A percentile compares a stretch with the other conserved stretches of the same genome.
Conservation (phyloP, 345 rosid species). For the Clarkia xantiana region DNA sequence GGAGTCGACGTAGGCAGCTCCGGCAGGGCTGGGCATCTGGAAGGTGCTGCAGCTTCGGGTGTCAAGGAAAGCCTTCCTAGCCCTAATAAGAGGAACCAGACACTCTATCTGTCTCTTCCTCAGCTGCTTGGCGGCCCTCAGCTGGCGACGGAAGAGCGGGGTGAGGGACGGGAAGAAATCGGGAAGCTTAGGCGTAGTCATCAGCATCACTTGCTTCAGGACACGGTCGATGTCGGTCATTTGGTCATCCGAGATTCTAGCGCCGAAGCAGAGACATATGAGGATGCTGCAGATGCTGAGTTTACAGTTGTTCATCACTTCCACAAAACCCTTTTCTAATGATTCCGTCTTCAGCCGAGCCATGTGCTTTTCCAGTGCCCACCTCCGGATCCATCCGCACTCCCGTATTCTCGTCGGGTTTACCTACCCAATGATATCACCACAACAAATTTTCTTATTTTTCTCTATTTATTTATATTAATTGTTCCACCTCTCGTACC, state of each 20-base stretch:
- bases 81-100: conserved; percentile 54
- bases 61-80: conserved; percentile 42
- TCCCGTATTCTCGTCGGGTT: conserved; percentile 60
- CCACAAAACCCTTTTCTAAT: conserved; percentile 39
- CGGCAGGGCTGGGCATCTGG: conserved; percentile 77
- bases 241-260: conserved; percentile 52
- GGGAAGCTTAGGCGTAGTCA: conserved; percentile 56
- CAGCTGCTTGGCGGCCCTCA: conserved; percentile 48
- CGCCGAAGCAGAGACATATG: conserved; percentile 82
- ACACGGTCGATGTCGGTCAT: conserved; percentile 52
- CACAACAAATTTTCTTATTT: too few species aligned
- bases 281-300: conserved; percentile 63
- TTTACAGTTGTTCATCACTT: conserved; percentile 65
- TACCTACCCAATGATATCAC: too few species aligned
- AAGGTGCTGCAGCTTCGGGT: conserved; percentile 4
- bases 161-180: conserved; percentile 72
- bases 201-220: conserved; percentile 73
- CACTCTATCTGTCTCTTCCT: conserved; percentile 70
- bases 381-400: conserved; percentile 73
- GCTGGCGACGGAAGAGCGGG: conserved; percentile 48
- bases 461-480: too few species aligned
- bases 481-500: too few species aligned
- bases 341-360: conserved; percentile 39
- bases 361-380: conserved; percentile 70
- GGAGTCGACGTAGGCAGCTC: conserved; percentile 93